phyloP scores from a whole-genome alignment of 306 rosid genomes.

The Luffa aegyptiaca region DNA sequence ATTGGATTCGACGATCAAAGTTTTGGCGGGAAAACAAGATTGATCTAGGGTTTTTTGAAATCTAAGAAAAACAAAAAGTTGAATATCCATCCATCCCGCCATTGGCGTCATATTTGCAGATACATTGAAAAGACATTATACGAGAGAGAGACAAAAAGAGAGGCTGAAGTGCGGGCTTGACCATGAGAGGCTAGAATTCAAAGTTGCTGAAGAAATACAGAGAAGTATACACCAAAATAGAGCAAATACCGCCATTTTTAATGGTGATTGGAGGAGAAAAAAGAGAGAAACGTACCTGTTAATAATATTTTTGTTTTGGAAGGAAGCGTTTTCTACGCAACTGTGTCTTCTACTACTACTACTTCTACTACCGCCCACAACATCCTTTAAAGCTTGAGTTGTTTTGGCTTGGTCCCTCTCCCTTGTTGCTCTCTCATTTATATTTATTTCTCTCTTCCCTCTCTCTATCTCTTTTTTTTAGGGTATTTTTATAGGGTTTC shows the following conservation, averaged over 20 bases:
- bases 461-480: neutral
- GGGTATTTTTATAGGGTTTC: constrained; percentile 11
- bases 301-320: neutral
- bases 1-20: constrained; percentile 7
- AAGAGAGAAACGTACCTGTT: neutral
- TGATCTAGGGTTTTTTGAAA: constrained; percentile 27
- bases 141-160: neutral
- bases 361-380: neutral
- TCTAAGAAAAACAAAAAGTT: neutral
- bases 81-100: neutral
- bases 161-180: neutral
- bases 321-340: neutral
- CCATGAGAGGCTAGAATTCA: neutral
- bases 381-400: neutral
- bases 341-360: neutral
- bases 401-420: neutral
- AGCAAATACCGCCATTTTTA: neutral
- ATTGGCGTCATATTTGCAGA: neutral
- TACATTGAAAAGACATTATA: neutral
- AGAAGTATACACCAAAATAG: neutral
- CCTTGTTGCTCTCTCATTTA: neutral
- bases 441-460: neutral
- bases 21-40: constrained; percentile 57
- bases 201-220: neutral
- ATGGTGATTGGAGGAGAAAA: neutral